Percentiles rank a stretch among this genome's conserved stretches.
Evolutionary conservation across 805 yeast species (phyloP).

Genomic region (Candida palmyrensis): DNA sequence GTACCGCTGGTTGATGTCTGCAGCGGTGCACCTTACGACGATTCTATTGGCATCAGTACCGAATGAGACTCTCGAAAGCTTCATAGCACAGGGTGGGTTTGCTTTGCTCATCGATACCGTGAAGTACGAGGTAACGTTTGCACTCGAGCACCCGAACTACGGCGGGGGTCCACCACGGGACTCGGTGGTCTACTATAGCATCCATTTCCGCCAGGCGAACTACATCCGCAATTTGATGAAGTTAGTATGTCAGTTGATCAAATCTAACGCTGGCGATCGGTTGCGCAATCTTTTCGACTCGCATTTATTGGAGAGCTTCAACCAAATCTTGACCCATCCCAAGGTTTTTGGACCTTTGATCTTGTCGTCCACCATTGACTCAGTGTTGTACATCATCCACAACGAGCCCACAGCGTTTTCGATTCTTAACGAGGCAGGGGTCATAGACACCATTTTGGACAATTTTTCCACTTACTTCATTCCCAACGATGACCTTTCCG

Average conservation of each 20-base stretch:
- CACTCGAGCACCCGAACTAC: conserved; percentile 51
- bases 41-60: conserved; percentile 37
- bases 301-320: conserved; percentile 59
- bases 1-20: conserved; percentile 53
- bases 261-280: conserved; percentile 77
- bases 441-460: conserved; percentile 59
- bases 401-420: conserved; percentile 88
- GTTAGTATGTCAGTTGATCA: conserved; percentile 57
- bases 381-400: conserved; percentile 68
- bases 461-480: conserved; percentile 52
- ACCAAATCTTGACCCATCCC: conserved; percentile 52
- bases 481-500: conserved; percentile 53
- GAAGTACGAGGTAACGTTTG: conserved; percentile 60
- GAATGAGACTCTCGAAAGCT: conserved; percentile 52
- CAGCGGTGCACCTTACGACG: conserved; percentile 57
- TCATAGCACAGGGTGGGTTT: conserved; percentile 66
- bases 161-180: conserved; percentile 56
- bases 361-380: conserved; percentile 55
- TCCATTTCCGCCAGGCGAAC: conserved; percentile 57
- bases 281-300: conserved; percentile 85
- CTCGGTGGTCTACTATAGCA: conserved; percentile 44
- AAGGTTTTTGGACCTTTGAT: conserved; percentile 62
- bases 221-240: conserved; percentile 47
- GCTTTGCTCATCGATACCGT: conserved; percentile 53
- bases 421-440: conserved; percentile 71